Percentiles rank a stretch among this genome's conserved stretches.
phyloP scores from a whole-genome alignment of 2,329 filamentous ascomycete species.

The Malbranchea zuffiana region DNA sequence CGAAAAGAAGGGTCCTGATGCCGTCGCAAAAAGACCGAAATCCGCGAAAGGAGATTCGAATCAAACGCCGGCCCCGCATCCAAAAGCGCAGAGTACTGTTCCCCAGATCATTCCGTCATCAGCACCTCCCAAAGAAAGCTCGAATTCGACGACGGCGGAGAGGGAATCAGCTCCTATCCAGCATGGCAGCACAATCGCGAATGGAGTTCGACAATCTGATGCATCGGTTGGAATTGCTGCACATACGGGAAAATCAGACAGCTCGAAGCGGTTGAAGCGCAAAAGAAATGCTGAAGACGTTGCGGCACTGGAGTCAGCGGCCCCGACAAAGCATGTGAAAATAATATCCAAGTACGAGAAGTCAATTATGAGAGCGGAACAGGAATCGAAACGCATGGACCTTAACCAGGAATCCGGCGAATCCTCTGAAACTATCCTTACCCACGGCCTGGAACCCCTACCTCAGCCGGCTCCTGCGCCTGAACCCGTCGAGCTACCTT shows the following conservation, averaged over 20 bases:
- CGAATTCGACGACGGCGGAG: background rate
- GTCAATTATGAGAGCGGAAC: conserved; percentile 10
- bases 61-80: too few species aligned
- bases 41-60: background rate
- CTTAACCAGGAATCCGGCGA: too few species aligned
- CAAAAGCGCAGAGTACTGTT: too few species aligned
- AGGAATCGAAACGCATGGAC: background rate
- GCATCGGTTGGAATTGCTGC: background rate
- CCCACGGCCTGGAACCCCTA: conserved; percentile 67
- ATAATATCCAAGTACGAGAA: conserved; percentile 23
- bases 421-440: conserved; percentile 26
- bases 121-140: background rate
- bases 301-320: conserved; percentile 27
- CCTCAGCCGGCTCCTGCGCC: conserved; percentile 58
- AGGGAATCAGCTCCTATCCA: background rate
- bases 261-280: conserved; percentile 5
- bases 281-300: conserved; percentile 14
- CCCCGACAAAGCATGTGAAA: conserved; percentile 16
- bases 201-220: conserved; percentile 2
- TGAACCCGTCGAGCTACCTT: conserved; percentile 48
- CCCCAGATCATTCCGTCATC: background rate
- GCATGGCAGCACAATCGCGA: background rate
- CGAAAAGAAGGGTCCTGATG: conserved; percentile 9
- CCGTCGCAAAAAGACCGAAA: background rate
- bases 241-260: too few species aligned